Conservation (phyloP, 495 filamentous ascomycete genomes). For the Daldinia bambusicola region DNA sequence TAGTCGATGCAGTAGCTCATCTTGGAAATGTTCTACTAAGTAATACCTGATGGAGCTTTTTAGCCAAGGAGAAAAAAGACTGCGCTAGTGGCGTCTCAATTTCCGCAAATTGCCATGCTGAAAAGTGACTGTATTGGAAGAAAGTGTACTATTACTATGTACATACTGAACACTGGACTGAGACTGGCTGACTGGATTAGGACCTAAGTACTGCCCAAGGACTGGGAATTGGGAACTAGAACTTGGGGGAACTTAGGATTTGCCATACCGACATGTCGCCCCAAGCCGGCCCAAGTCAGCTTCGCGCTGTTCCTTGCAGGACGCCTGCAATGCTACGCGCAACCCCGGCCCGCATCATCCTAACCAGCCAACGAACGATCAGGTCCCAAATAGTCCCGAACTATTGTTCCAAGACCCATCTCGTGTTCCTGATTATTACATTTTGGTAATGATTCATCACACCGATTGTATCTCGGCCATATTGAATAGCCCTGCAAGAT, state of each 20-base stretch:
- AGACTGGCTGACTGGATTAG: background rate
- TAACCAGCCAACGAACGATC: conserved; percentile 28
- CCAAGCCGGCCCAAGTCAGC: conserved; percentile 7
- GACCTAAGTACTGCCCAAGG: no score
- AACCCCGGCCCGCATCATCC: conserved; percentile 38
- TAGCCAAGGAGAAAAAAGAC: conserved; percentile 32
- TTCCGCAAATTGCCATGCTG: conserved; percentile 29
- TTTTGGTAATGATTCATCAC: conserved; percentile 30
- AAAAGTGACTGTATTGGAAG: conserved; percentile 11
- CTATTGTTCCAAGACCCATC: conserved; percentile 44
- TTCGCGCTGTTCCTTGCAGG: conserved; percentile 44
- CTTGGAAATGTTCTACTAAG: conserved; percentile 9
- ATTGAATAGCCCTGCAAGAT: conserved; percentile 8
- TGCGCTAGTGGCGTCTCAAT: conserved; percentile 45
- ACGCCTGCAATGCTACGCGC: conserved; percentile 36
- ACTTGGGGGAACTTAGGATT: background rate
- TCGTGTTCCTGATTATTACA: conserved; percentile 41
- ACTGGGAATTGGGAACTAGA: no score
- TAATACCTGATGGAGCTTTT: conserved; percentile 5
- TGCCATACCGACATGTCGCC: conserved; percentile 13
- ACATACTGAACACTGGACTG: conserved; percentile 9
- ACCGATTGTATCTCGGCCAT: conserved; percentile 24
- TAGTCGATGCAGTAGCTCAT: background rate
- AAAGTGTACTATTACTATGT: background rate
- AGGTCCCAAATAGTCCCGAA: conserved; percentile 42